Evolutionary conservation across 1,284 basidiomycete genomes (phyloP), one percentile per base, ranked within the genome.

Genomic region (Irpex sp.): DNA sequence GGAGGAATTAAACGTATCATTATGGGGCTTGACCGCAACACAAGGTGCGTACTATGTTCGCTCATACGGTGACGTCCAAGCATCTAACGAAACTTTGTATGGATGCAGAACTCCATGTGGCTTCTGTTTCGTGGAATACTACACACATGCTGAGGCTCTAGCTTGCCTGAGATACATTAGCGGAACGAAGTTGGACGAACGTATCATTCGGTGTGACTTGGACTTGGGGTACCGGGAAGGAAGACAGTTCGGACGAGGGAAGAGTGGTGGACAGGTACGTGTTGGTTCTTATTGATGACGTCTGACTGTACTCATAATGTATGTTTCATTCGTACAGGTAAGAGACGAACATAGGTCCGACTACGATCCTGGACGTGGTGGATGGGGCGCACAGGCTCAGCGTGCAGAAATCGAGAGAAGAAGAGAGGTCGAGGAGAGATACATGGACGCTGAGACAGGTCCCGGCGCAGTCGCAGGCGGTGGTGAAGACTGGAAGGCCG

Each of bases 121-220:
- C 0, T 99, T 99, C 77, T 98, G 97, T 71, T 99, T 99, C 73
- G 97, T 99, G 64, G 97, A 99, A 75, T 99, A 95, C 77, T 99
- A 98, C 77, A 94, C 94, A 7, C 96, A 98, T 73, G 84, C 89
- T 5, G 97, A 99, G 76, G 97, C 97, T 15, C 83, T 98, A 34
- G 93, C 95, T 54, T 92, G 92, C 68, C 88, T 99, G 85, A 89
- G 93, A 56, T 97, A 98, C 76, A 89, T 99, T 66, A 95, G 92
- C 58, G 97, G 97, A 13, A 97, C 97, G 38, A 99, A 99, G 79
- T 87, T 99, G n/a, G 97, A 99, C 77, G 97, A 99, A 77, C 91
- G 97, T 34, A 93, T 99, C 68, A 97, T 99, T 68, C 92, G 97
- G 57, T 98, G 97, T 72, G 97, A 99, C 78, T 81, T 99, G 68